Conservation (phyloP, 164 flowering plant genomes). For the Vitis vinifera region DNA sequence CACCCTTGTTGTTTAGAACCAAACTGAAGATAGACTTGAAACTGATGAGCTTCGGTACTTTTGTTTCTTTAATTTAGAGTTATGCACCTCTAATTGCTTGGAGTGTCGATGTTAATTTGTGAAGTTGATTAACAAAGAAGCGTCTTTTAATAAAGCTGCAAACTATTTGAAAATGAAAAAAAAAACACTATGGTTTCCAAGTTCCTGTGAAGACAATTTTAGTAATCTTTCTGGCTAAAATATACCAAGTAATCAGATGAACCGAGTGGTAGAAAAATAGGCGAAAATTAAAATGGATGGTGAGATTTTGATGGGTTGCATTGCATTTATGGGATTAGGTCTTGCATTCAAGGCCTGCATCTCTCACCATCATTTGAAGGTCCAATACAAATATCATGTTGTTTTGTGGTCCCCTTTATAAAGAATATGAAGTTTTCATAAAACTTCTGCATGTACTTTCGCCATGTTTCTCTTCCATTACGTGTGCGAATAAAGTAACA, state of each 20-base stretch:
- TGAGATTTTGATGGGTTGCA: background rate
- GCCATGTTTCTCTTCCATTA: background rate
- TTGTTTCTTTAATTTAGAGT: too few relatives aligned
- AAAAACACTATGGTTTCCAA: too few relatives aligned
- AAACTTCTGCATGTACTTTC: background rate
- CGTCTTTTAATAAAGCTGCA: too few relatives aligned
- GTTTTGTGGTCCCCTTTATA: constrained; percentile 3
- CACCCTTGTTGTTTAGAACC: too few relatives aligned
- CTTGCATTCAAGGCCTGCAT: constrained; percentile 8
- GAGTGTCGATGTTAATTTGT: too few relatives aligned
- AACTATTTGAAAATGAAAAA: too few relatives aligned
- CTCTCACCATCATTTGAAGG: constrained; percentile 1
- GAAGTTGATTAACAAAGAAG: too few relatives aligned
- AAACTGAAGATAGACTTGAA: background rate
- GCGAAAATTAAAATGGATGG: background rate
- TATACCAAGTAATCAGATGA: too few relatives aligned
- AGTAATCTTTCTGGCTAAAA: too few relatives aligned
- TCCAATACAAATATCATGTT: constrained; percentile 2
- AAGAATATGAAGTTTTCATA: background rate
- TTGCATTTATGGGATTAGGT: constrained; percentile 13
- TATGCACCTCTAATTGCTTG: too few relatives aligned
- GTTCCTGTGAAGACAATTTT: too few relatives aligned
- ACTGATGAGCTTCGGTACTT: background rate
- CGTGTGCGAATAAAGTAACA: constrained; percentile 1
- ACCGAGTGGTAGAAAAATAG: background rate